Evolutionary conservation across 768 basidiomycete genomes (phyloP), one percentile per base, ranked within the genome.

Genomic region (Termitomyces sp.): DNA sequence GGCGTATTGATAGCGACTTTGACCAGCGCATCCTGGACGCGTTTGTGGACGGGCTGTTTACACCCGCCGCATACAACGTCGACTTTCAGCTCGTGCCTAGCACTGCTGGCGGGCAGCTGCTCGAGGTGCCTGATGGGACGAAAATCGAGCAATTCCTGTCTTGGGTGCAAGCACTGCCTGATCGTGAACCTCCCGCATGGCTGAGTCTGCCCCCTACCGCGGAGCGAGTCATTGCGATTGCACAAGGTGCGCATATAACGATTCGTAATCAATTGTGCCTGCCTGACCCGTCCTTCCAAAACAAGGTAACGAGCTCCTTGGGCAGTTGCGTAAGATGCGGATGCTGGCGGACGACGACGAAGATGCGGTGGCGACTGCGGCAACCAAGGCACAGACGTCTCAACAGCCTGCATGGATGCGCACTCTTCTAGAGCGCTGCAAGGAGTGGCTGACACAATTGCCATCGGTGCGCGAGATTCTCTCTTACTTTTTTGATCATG

Each of bases 351-450:
- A 96, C 66, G 93, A 94, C 59, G 91, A 94, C 37, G 92, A 94
- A 47, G 82, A 85, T 20, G 78, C 77, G 16, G 69, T 79, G 1
- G 68, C 79, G 3, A 65, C 76, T 2, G 69, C 80, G n/a, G 78
- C 85, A 24, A 73, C 83, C 22, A 88, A 88, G 67, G 76, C 82
- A 20, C 82, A 85, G 61, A 72, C 83, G 1, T 81, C 86, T 2
- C 85, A 89, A 5, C 85, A 89, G 67, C 95, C 96, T 22, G 90
- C 88, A 1, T 99, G 96, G 96, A 98, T 98, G 96, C 83, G 90
- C 32, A 78, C 82, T 20, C 76, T 98, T 41, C 77, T 87, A 50
- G 87, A 90, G 54, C 86, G 92, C 41, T 92, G 93, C 68, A 78
- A 82, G 41, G 90, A 92, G 67, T 96, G 94, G 93, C 79, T 94